Evolutionary conservation across 768 basidiomycete species (phyloP), one percentile per base, ranked within the genome.

Genomic region (Boletellus sp.): DNA sequence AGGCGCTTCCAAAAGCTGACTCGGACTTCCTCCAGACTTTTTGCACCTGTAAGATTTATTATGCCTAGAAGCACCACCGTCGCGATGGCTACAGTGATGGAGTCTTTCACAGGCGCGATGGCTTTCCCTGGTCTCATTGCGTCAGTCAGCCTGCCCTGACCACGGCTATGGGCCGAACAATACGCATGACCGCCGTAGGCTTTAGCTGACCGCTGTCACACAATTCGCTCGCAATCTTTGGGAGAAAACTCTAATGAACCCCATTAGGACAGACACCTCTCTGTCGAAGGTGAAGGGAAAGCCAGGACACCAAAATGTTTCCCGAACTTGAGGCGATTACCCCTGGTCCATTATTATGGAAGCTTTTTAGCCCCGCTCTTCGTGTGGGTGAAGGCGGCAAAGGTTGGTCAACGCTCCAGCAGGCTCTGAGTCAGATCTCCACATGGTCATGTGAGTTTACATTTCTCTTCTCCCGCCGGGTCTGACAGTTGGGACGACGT

Each of bases 31-130:
- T 51, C 42, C 20, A 60, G 58, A 46, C 53, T 58, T 64, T 60
- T 62, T 40, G 48, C 32, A 54, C 58, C 61, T 54, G 38, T 10
- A 32, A 60, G 53, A 66, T 64, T 58, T 47, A 63, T 66, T 58
- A 44, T 51, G 17, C 49, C 51, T 11, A 28, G 64, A 64, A 66
- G 63, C 53, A 47, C 52, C 13, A 22, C 38, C 36, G 64, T 64
- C 37, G 61, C 36, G 58, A 61, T 64, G 62, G 64, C 64, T 64
- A 66, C 64, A 42, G 38, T 52, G 61, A 58, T 50, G 53, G 43
- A 15, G 39, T 46, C 22, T 36, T 52, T 17, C 16, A 48, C 54
- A 43, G 45, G 34, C 41, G 32, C 40, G 19, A 24, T 48, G 40
- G 23, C 33, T 56, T 47, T 35, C 49, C 31, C 49, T 40, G 40